These are phyloP conservation scores for Juglanconis oblonga DNA, from an alignment of 2,329 filamentous ascomycete species.

Conservation along the genomic window DNA sequence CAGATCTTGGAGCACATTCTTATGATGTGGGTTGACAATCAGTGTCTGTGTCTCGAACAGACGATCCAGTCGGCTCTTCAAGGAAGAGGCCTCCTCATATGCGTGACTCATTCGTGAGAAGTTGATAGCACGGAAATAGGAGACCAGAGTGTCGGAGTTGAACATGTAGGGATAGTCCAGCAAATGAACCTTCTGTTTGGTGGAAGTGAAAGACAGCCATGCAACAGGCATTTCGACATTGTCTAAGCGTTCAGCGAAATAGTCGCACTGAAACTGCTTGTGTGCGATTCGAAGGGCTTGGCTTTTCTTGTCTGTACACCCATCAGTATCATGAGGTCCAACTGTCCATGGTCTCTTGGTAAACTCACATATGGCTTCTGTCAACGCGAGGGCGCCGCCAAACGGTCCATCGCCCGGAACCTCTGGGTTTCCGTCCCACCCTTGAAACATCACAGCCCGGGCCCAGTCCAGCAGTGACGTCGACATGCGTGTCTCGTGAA, in stretches of 20 bases:
- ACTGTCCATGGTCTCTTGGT: not conserved
- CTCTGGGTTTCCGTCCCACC: conserved; percentile 76
- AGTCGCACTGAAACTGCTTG: conserved; percentile 70
- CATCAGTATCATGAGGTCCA: conserved; percentile 21
- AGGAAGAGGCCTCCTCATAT: conserved; percentile 65
- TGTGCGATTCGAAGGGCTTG: conserved; percentile 63
- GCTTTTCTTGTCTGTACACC: conserved; percentile 54
- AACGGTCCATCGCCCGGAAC: conserved; percentile 69
- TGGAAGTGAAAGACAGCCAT: conserved; percentile 63
- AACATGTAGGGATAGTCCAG: conserved; percentile 82
- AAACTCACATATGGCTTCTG: conserved; percentile 68
- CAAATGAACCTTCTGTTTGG: conserved; percentile 67
- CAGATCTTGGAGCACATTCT: conserved; percentile 58
- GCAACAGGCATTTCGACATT: conserved; percentile 69
- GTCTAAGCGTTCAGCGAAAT: conserved; percentile 74
- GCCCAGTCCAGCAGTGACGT: conserved; percentile 68
- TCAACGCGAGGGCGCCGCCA: conserved; percentile 72
- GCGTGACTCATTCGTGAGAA: conserved; percentile 80
- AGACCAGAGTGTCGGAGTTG: conserved; percentile 66
- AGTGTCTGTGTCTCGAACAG: conserved; percentile 54
- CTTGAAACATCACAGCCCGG: conserved; percentile 68
- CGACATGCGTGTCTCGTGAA: conserved; percentile 56
- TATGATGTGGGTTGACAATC: conserved; percentile 56
- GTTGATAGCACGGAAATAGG: conserved; percentile 86
- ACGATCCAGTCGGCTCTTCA: conserved; percentile 54